Evolutionary conservation across 2,329 filamentous ascomycete genomes (phyloP).

Genomic region (Colletotrichum cuscutae): DNA sequence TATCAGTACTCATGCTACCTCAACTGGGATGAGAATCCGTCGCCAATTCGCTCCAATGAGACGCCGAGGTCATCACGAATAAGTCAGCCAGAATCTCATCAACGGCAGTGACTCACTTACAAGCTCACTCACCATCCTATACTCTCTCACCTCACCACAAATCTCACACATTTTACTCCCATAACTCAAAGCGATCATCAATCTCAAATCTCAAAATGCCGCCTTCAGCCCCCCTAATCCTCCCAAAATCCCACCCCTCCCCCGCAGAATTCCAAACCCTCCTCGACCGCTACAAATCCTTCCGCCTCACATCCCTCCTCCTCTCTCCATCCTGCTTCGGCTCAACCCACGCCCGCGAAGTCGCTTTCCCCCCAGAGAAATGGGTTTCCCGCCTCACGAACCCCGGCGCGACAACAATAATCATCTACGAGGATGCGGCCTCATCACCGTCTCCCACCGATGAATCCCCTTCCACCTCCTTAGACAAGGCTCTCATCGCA

Average conservation of each 20-base stretch:
- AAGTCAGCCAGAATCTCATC: neutral
- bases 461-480: neutral
- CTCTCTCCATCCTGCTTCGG: conserved; percentile 25
- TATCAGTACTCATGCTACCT: too few relatives aligned
- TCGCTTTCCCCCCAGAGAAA: conserved; percentile 1
- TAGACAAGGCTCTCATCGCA: neutral
- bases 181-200: neutral
- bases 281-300: conserved; percentile 14
- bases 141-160: too few relatives aligned
- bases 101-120: neutral
- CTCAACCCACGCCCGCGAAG: conserved; percentile 26
- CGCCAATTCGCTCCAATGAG: neutral
- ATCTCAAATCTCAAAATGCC: neutral
- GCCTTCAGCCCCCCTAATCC: neutral
- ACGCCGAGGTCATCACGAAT: neutral
- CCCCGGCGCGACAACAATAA: conserved; percentile 18
- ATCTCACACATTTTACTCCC: neutral
- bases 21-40: neutral
- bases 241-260: conserved; percentile 16
- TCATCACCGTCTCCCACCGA: neutral
- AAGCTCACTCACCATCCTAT: neutral
- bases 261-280: neutral
- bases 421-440: neutral
- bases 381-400: conserved; percentile 17
- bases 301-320: conserved; percentile 24